Evolutionary conservation across 1,284 basidiomycete species (phyloP), one percentile per base, ranked within the genome.

Genomic region (Leccinum griseonigrum): DNA sequence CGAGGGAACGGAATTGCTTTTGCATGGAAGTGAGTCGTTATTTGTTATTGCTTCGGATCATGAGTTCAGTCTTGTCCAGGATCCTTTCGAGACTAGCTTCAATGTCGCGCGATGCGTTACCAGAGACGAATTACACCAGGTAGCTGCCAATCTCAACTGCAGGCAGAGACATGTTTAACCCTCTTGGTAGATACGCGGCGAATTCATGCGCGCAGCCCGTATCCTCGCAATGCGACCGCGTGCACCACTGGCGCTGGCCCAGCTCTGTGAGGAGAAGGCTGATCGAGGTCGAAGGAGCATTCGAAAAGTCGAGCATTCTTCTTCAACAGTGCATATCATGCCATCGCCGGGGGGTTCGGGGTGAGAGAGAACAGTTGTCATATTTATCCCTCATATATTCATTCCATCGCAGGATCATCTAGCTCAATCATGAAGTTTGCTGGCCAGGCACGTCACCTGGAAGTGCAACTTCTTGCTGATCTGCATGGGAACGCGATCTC

Each of bases 401-500:
- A 69, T 54, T 40, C 48, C 54, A 51, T 51, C 61, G 32, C 74
- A 94, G 97, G 97, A 55, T 99, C 97, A 6, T 97, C 97, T 63
- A 96, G 22, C 99, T 71, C 99, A 78, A 94, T 99, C 79, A 99
- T 99, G 97, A 99, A 99, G 82, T 90, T 99, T 63, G 97, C 97
- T 38, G 95, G 96, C 28, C 91, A 94, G 69, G 97, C 97, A 43
- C 92, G 97, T 67, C 97, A 99, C 78, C 82, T 99, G 68, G 97
- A 99, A 78, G 97, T 99, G 31, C 97, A 99, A 78, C 86, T 99
- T 54, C 87, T 99, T 52, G 97, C 97, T 56, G 97, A 99, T 80
- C 97, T 99, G 78, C 99, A 99, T 76, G 97, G 97, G 63, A 97
- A 98, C 76, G 97, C 97, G 43, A 99, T 99, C 73, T 98, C 96